phyloP scores from a whole-genome alignment of 2,329 filamentous ascomycete species.

The Ophiostoma himal-ulmi region DNA sequence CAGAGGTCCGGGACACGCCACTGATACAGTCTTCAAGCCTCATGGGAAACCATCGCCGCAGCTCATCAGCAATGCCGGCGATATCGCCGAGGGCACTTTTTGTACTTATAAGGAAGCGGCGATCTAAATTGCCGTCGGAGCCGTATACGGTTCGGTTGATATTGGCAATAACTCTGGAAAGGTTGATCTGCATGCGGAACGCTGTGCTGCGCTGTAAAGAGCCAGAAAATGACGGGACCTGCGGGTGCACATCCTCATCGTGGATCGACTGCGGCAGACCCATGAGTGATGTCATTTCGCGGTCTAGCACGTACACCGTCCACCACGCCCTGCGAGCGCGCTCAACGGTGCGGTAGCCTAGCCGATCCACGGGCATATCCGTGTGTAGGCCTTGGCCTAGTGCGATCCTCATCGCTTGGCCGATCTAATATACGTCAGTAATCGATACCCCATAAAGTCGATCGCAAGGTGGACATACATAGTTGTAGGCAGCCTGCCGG shows the following conservation, averaged over 20 bases:
- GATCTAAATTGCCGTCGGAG: background rate
- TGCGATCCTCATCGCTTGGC: constrained; percentile 12
- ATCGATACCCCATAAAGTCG: background rate
- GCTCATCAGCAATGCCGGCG: constrained; percentile 10
- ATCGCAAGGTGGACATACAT: background rate
- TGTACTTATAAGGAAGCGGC: background rate
- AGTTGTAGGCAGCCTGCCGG: constrained; percentile 4
- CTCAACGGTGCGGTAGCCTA: background rate
- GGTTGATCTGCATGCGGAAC: constrained; percentile 5
- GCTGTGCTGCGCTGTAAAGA: constrained; percentile 1
- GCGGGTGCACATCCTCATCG: constrained; percentile 11
- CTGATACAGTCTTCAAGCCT: background rate
- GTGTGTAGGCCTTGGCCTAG: constrained; percentile 8
- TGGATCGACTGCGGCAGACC: background rate
- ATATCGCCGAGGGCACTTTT: constrained; percentile 2
- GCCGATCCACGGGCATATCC: constrained; percentile 4
- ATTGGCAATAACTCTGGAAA: constrained; percentile 7
- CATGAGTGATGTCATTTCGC: constrained; percentile 15
- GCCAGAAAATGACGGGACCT: constrained; percentile 4
- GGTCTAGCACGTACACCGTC: constrained; percentile 12
- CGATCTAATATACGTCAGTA: background rate
- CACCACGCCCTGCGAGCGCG: constrained; percentile 4
- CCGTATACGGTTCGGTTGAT: constrained; percentile 16
- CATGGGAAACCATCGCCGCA: constrained; percentile 5
- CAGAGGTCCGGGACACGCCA: constrained; percentile 10